phyloP scores from a whole-genome alignment of 495 filamentous ascomycete species.

The Glarea lozoyensis region DNA sequence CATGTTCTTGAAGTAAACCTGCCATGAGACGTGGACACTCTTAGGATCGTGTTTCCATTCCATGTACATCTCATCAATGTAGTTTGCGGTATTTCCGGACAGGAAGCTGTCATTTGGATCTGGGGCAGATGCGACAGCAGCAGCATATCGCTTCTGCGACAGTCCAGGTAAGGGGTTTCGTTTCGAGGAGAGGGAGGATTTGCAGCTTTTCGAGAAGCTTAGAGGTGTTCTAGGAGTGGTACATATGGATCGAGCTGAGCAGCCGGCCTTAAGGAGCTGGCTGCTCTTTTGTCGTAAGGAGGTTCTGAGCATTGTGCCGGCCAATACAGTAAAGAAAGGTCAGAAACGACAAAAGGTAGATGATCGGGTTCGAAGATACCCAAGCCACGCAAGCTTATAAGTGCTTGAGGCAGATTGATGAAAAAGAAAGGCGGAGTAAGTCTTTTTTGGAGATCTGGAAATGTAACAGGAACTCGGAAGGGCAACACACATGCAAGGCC shows the following conservation, averaged over 20 bases:
- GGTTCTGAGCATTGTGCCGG: slow-evolving; percentile 42
- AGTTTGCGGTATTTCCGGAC: slow-evolving; percentile 90
- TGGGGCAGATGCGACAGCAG: slow-evolving; percentile 34
- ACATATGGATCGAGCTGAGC: slow-evolving; percentile 38
- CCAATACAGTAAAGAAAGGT: slow-evolving; percentile 12
- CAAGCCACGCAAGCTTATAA: not conserved
- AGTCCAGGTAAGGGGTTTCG: slow-evolving; percentile 43
- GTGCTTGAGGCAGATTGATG: not conserved
- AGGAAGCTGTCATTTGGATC: slow-evolving; percentile 93
- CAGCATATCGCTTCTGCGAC: slow-evolving; percentile 38
- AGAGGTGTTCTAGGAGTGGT: slow-evolving; percentile 35
- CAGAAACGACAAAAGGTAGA: slow-evolving; percentile 1
- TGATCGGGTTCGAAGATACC: slow-evolving; percentile 3
- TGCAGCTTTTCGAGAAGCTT: slow-evolving; percentile 19
- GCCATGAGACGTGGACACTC: slow-evolving; percentile 97
- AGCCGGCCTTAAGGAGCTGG: slow-evolving; percentile 42
- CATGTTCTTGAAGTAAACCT: slow-evolving; percentile 99
- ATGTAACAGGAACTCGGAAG: slow-evolving; percentile 13
- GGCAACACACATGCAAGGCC: not conserved
- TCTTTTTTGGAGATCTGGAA: slow-evolving; percentile 20
- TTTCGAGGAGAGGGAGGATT: slow-evolving; percentile 20
- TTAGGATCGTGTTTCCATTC: slow-evolving; percentile 89
- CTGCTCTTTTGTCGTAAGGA: slow-evolving; percentile 38
- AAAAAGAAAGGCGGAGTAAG: slow-evolving; percentile 46
- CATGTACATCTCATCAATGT: slow-evolving; percentile 99